Percentiles rank a stretch among this genome's conserved stretches.
phyloP scores from a whole-genome alignment of 1,284 basidiomycete genomes.

The Omphalotus olearius region DNA sequence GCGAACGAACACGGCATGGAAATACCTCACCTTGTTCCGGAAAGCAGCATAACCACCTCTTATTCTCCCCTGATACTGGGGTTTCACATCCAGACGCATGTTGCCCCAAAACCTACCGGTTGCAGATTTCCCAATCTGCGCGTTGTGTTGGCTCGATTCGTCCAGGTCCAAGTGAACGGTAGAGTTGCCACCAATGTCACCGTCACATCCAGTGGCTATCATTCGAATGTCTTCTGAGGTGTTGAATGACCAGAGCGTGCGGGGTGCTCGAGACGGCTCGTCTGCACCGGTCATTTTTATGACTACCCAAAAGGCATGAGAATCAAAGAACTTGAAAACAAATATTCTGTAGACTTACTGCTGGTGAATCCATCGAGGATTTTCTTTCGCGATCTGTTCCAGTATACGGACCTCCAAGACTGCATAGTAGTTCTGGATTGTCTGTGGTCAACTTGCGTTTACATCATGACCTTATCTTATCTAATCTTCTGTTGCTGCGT shows the following conservation, averaged over 20 bases:
- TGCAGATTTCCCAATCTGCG: slow-evolving; percentile 33
- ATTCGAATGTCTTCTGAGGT: slow-evolving; percentile 51
- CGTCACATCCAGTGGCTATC: slow-evolving; percentile 75
- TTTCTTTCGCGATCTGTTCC: slow-evolving; percentile 18
- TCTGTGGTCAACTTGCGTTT: no score
- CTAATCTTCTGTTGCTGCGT: no score
- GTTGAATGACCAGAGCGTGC: slow-evolving; percentile 61
- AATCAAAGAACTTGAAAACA: slow-evolving; percentile 12
- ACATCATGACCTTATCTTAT: no score
- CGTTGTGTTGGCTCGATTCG: slow-evolving; percentile 36
- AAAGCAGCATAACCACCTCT: slow-evolving; percentile 83
- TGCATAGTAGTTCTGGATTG: neutral
- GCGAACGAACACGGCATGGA: no score
- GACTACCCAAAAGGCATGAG: slow-evolving; percentile 34
- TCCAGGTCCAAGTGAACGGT: slow-evolving; percentile 66
- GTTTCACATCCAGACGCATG: slow-evolving; percentile 62
- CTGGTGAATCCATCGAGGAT: slow-evolving; percentile 11
- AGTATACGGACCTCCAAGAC: slow-evolving; percentile 32
- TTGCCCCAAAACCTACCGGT: slow-evolving; percentile 73
- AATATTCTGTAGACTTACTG: slow-evolving; percentile 8
- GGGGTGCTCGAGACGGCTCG: slow-evolving; percentile 50
- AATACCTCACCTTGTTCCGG: slow-evolving; percentile 60
- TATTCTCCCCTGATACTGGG: slow-evolving; percentile 56
- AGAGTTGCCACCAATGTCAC: slow-evolving; percentile 84
- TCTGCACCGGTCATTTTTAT: slow-evolving; percentile 72